Evolutionary conservation across 2,329 filamentous ascomycete genomes (phyloP).

Genomic region (Drechslerella coelobrocha): DNA sequence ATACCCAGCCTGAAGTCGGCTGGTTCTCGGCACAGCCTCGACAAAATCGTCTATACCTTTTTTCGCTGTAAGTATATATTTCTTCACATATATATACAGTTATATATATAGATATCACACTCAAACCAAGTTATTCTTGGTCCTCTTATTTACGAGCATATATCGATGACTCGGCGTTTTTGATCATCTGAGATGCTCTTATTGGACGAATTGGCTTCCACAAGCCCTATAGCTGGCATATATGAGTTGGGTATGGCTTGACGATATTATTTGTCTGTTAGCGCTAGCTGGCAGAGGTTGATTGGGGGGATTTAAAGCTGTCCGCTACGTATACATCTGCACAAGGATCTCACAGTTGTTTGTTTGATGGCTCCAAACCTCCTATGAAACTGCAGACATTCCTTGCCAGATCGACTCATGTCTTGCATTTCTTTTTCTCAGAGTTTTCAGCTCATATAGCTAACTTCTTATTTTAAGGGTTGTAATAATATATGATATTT

Average conservation of each 20-base stretch:
- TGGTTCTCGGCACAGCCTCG: too few species aligned
- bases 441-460: too few species aligned
- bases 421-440: too few species aligned
- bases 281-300: conserved; percentile 8
- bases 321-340: conserved; percentile 6
- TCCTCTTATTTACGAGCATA: conserved; percentile 8
- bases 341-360: neutral
- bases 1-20: too few species aligned
- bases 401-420: neutral
- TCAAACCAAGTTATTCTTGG: neutral
- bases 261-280: neutral
- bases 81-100: too few species aligned
- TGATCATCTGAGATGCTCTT: neutral
- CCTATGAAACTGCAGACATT: neutral
- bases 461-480: too few species aligned
- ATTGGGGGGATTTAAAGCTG: neutral
- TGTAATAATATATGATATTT: too few species aligned
- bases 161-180: neutral
- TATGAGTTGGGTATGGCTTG: neutral
- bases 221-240: conserved; percentile 3
- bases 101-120: too few species aligned
- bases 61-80: too few species aligned
- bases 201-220: neutral
- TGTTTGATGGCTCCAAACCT: neutral
- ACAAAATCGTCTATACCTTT: too few species aligned